A percentile compares a stretch with the other conserved stretches of the same genome.
Evolutionary conservation across 768 basidiomycete genomes (phyloP).

Genomic region (Tricholoma bakamatsutake): DNA sequence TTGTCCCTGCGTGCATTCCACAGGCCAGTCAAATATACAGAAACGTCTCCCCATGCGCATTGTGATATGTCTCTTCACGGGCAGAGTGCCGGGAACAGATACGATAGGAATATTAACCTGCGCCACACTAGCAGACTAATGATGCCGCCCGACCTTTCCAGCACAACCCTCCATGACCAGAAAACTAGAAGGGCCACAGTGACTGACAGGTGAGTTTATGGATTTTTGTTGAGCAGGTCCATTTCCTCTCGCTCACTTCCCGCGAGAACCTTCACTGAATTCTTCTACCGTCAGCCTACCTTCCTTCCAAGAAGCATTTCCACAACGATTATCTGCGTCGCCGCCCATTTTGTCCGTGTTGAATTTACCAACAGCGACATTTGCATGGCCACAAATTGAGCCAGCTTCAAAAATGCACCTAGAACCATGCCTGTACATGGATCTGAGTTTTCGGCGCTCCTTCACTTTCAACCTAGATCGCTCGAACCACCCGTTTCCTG

Average conservation of each 20-base stretch:
- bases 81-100: neutral
- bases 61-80: neutral
- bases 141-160: neutral
- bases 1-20: neutral
- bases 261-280: neutral
- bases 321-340: conserved; percentile 1
- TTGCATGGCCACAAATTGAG: neutral
- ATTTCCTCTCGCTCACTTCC: neutral
- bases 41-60: neutral
- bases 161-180: neutral
- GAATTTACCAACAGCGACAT: neutral
- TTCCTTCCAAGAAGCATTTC: conserved; percentile 16
- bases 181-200: neutral
- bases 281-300: conserved; percentile 8
- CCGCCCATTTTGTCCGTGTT: neutral
- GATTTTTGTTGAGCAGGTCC: neutral
- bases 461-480: neutral
- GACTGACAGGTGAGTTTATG: neutral
- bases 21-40: neutral
- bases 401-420: neutral
- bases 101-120: neutral
- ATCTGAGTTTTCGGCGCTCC: neutral
- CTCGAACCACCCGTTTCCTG: neutral
- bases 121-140: neutral
- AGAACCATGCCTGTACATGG: neutral